Evolutionary conservation across 305 asterid species (phyloP), one percentile per base, ranked within the genome.

Genomic region (Fraxinus ornus): DNA sequence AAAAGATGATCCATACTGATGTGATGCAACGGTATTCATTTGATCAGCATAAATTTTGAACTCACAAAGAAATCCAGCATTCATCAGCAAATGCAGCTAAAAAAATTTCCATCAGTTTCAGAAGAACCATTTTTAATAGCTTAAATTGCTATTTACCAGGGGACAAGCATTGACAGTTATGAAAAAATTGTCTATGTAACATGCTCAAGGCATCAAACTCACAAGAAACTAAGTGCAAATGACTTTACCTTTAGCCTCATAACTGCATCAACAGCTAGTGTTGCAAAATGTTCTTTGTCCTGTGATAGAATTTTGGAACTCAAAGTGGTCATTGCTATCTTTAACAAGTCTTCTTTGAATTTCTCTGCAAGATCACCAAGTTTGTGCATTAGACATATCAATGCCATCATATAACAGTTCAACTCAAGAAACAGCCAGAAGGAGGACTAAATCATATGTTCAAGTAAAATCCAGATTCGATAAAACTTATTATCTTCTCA

Each of bases 231-330:
- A 86, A 79, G 66, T 75, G 21, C 68, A 75, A 75, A 36, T 52
- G 83, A 75, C 24, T 62, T 30, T 80, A 93, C 98, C 97, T 95
- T 94, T 80, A 94, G 83, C 89, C 98, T 88, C 97, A 94, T 89
- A 79, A 95, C 99, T 8, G 98, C 97, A 85, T 95, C 98, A 81
- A 94, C 96, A 64, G 96, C 97, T 64, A 95, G 87, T 85, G 84
- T 89, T 5, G 94, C 96, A 88, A 94, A 94, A 87, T 93, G 97
- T 79, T 92, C 98, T 89, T 94, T 94, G 88, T 95, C 98, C 84
- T 93, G 99, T 44, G 98, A 93, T 75, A 94, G 90, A 84, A 95
- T 94, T 87, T 95, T 95, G 81, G 99, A 94, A 79, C 99, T 95
- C 93, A 95, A 86, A 68, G 97, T 95, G 81, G 99, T 95, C 97